Conservation (phyloP, 768 basidiomycete species). For the Clitopilus hobsonii region DNA sequence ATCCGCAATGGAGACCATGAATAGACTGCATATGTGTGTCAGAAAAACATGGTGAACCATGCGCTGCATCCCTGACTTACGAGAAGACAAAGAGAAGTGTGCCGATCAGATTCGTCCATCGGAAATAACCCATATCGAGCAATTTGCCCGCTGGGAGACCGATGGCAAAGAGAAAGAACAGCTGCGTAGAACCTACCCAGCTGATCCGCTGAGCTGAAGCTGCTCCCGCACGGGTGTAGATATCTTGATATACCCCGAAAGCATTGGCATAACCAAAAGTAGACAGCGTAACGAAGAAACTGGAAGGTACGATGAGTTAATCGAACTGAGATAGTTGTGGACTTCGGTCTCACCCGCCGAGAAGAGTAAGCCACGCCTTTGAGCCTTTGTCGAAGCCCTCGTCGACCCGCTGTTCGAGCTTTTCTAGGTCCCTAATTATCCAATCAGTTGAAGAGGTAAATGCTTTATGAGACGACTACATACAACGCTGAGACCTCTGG, state of each 20-base stretch:
- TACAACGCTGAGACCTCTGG: background rate
- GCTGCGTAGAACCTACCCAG: conserved; percentile 18
- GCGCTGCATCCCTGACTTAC: conserved; percentile 9
- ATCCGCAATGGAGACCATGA: conserved; percentile 25
- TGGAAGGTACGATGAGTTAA: background rate
- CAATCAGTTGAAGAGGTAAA: background rate
- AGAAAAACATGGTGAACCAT: conserved; percentile 9
- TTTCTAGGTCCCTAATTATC: background rate
- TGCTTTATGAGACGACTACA: background rate
- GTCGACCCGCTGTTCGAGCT: background rate
- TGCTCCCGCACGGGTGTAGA: conserved; percentile 26
- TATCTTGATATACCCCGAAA: conserved; percentile 32
- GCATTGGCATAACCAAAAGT: conserved; percentile 26
- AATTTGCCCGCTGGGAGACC: conserved; percentile 21
- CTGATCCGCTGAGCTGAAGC: conserved; percentile 1
- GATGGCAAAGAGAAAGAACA: conserved; percentile 21
- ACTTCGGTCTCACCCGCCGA: conserved; percentile 1
- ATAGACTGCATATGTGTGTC: conserved; percentile 16
- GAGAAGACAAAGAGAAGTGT: conserved; percentile 11
- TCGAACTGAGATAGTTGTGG: background rate
- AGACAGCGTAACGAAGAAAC: conserved; percentile 1
- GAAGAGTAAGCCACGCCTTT: conserved; percentile 3
- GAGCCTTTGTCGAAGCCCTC: conserved; percentile 1
- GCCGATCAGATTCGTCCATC: background rate
- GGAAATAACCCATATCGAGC: conserved; percentile 29